Evolutionary conservation across 2,329 filamentous ascomycete species (phyloP).

Genomic region (Sporothrix brasiliensis): DNA sequence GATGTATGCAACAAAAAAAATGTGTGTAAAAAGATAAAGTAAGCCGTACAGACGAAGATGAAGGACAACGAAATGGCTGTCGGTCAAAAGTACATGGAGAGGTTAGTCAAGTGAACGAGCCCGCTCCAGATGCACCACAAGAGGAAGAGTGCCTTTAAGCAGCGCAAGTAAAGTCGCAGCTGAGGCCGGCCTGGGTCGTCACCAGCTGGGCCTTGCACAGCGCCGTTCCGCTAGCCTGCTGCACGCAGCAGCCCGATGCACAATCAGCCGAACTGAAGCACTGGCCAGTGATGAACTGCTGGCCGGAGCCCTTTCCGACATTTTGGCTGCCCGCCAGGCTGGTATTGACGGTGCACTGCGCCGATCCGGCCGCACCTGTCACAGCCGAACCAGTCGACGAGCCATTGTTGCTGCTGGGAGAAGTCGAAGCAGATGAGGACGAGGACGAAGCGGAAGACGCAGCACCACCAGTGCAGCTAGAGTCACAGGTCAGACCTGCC

Average conservation of each 20-base stretch:
- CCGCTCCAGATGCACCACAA: not conserved
- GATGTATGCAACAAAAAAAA: not conserved
- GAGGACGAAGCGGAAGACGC: not conserved
- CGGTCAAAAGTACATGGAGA: not conserved
- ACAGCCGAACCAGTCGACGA: not conserved
- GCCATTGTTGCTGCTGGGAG: not conserved
- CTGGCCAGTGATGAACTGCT: slow-evolving; percentile 41
- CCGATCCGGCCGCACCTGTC: slow-evolving; percentile 23
- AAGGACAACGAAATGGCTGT: not conserved
- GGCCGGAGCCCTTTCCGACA: slow-evolving; percentile 38
- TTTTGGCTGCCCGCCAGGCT: slow-evolving; percentile 43
- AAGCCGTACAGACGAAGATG: slow-evolving; percentile 21
- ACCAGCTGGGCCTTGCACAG: slow-evolving; percentile 35
- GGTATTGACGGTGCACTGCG: slow-evolving; percentile 38
- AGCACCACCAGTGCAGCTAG: slow-evolving; percentile 26
- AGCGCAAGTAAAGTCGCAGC: slow-evolving; percentile 34
- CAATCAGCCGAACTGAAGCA: slow-evolving; percentile 40
- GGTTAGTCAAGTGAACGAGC: not conserved
- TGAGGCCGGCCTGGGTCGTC: slow-evolving; percentile 31
- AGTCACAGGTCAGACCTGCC: slow-evolving; percentile 34
- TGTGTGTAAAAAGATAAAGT: not conserved
- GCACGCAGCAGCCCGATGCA: slow-evolving; percentile 40
- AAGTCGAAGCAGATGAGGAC: not conserved
- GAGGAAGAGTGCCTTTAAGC: not conserved
- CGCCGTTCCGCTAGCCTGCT: slow-evolving; percentile 31